Base-by-base conservation (phyloP, 306 rosid species). In the Vigna mungo region DNA sequence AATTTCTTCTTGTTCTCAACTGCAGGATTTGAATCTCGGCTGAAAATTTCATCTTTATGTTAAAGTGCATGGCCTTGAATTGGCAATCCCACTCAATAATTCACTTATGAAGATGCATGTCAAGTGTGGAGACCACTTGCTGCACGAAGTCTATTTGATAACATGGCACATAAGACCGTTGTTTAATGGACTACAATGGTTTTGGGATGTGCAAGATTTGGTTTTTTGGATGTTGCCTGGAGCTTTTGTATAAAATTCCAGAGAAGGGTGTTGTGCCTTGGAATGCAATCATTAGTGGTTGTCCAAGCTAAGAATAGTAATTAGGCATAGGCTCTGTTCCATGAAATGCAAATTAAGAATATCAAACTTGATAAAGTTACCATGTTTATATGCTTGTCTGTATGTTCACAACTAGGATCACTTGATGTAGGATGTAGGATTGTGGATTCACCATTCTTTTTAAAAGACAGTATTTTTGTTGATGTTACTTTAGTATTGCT, bases 251-350 rank as follows among this genome's bases (percentile, higher is more conserved):
- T 69, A 79, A 86, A 81, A 83, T 90, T 88, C 96, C 97, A 2
- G 92, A 93, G 83, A 91, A 83, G 84, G 79, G 80, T 81, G 93
- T 79, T 62, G 87, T 85, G 70, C 92, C 94, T 25, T 93, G 97
- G 98, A 94, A 91, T 88, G 96, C 98, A 68, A 66, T 91, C 72
- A 94, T 94, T 43, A 83, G 90, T 68, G 96, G 94, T 30, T 90
- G 90, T 91, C 49, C 91, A 88, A 41, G 94, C 94, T 43, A 88
- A 86, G 85, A 86, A 68, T 47, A 74, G 92, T 68, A 89, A 86
- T 81, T 97, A 89, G 80, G 96, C 92, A 68, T 91, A 25, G 86
- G 75, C 84, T 77, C 58, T 91, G 66, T 93, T 91, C 84, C 88
- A 90, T 81, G 96, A 91, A 25, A 90, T 94, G 98, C 94, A 91